These are phyloP conservation scores for Penicillium sp. DNA, from an alignment of 2,329 filamentous ascomycete genomes.

Conservation along the genomic window DNA sequence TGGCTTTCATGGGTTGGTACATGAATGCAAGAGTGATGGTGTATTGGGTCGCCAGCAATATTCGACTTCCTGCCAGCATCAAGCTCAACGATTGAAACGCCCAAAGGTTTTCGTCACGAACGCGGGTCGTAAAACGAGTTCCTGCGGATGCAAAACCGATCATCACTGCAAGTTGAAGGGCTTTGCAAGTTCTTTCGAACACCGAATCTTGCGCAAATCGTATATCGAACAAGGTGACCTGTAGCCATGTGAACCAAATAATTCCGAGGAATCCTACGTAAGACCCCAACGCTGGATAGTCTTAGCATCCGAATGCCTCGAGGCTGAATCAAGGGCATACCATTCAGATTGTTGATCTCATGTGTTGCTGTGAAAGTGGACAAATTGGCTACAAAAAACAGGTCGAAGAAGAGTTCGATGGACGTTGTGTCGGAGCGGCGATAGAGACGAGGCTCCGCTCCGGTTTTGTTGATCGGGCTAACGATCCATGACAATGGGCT, in stretches of 20 bases:
- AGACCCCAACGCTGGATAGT: slow-evolving; percentile 37
- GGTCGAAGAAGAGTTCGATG: slow-evolving; percentile 61
- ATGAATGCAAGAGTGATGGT: slow-evolving; percentile 37
- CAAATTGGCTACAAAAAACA: slow-evolving; percentile 65
- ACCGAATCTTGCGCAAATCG: slow-evolving; percentile 65
- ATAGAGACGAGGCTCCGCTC: slow-evolving; percentile 35
- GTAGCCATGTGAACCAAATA: slow-evolving; percentile 69
- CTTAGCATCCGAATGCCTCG: neutral
- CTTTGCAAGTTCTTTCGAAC: slow-evolving; percentile 61
- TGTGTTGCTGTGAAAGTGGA: slow-evolving; percentile 61
- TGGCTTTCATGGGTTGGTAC: slow-evolving; percentile 24
- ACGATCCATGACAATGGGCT: slow-evolving; percentile 34
- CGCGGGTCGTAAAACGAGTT: slow-evolving; percentile 43
- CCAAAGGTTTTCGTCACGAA: slow-evolving; percentile 42
- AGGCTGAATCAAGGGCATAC: slow-evolving; percentile 19
- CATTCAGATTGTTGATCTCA: slow-evolving; percentile 53
- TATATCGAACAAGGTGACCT: slow-evolving; percentile 64
- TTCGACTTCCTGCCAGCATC: slow-evolving; percentile 53
- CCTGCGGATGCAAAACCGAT: slow-evolving; percentile 65
- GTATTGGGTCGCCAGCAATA: slow-evolving; percentile 58
- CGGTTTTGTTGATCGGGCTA: slow-evolving; percentile 33
- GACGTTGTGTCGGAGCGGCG: slow-evolving; percentile 53
- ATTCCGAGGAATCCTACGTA: slow-evolving; percentile 59
- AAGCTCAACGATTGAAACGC: slow-evolving; percentile 46
- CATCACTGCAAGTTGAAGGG: slow-evolving; percentile 63